Evolutionary conservation across 1,139 yeast genomes (phyloP).

Genomic region (Candida pseudoviswanathii): DNA sequence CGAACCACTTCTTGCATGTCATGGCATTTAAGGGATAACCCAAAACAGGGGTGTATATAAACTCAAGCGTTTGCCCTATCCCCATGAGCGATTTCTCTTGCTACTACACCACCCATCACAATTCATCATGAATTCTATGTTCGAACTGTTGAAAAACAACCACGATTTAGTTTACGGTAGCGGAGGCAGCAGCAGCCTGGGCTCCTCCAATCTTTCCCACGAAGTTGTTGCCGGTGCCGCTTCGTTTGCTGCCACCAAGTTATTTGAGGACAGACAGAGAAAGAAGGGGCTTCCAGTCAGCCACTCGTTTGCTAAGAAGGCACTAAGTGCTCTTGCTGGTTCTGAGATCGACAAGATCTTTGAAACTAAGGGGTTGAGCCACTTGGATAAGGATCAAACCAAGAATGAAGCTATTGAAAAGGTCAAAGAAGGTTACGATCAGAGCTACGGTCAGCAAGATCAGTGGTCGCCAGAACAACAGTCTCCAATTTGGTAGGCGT

Average conservation of each 20-base stretch:
- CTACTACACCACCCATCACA: background rate
- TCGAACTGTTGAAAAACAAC: slow-evolving; percentile 37
- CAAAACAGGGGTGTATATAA: no score
- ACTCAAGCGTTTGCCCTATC: no score
- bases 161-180: slow-evolving; percentile 40
- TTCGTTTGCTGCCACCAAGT: slow-evolving; percentile 34
- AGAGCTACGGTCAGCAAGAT: slow-evolving; percentile 30
- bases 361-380: slow-evolving; percentile 37
- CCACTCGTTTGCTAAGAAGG: slow-evolving; percentile 34
- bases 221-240: slow-evolving; percentile 39
- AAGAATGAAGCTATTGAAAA: slow-evolving; percentile 26
- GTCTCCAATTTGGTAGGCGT: slow-evolving; percentile 22
- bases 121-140: slow-evolving; percentile 14
- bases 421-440: slow-evolving; percentile 27
- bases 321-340: slow-evolving; percentile 34
- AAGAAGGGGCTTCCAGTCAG: slow-evolving; percentile 35
- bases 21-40: no score
- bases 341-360: slow-evolving; percentile 38
- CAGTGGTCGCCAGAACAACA: slow-evolving; percentile 31
- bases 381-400: slow-evolving; percentile 30
- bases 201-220: slow-evolving; percentile 33
- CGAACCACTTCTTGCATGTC: no score
- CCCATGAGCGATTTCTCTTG: background rate
- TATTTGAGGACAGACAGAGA: slow-evolving; percentile 36
- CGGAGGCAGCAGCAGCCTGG: slow-evolving; percentile 26